phyloP scores from a whole-genome alignment of 1,284 basidiomycete species.

The Retiboletus flavoniger region DNA sequence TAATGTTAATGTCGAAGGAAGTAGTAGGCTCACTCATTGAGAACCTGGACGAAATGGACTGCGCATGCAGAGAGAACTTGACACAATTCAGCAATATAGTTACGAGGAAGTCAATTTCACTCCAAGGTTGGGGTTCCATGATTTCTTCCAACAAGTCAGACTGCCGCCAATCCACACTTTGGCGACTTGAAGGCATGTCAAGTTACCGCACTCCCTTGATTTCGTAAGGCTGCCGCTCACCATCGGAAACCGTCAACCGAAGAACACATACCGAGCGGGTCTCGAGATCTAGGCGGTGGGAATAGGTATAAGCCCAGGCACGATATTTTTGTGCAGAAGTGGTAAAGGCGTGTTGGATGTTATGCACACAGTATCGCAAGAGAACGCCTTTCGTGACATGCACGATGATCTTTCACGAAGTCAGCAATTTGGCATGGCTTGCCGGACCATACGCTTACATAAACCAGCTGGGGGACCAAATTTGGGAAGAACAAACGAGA shows the following conservation, averaged over 20 bases:
- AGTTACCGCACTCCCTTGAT: neutral
- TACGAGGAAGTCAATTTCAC: neutral
- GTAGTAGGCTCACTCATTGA: no score
- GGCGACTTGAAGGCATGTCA: neutral
- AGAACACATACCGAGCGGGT: neutral
- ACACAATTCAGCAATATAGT: no score
- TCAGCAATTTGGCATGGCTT: neutral
- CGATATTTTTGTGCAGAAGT: neutral
- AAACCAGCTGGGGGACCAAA: neutral
- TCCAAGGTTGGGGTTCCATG: neutral
- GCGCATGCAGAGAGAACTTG: neutral
- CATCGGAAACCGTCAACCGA: neutral
- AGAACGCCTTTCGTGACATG: no score
- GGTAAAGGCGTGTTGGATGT: neutral
- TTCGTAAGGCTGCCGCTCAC: neutral
- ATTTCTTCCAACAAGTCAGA: neutral
- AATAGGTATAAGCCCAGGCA: neutral
- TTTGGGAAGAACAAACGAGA: constrained; percentile 14
- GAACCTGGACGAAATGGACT: neutral
- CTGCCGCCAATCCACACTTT: no score
- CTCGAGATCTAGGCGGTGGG: neutral
- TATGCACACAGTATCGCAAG: neutral
- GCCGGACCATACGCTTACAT: neutral
- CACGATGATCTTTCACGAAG: neutral
- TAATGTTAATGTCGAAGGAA: neutral